Evolutionary conservation across 2,329 filamentous ascomycete species (phyloP), one percentile per base, ranked within the genome.

Genomic region (Botrytis paeoniae): DNA sequence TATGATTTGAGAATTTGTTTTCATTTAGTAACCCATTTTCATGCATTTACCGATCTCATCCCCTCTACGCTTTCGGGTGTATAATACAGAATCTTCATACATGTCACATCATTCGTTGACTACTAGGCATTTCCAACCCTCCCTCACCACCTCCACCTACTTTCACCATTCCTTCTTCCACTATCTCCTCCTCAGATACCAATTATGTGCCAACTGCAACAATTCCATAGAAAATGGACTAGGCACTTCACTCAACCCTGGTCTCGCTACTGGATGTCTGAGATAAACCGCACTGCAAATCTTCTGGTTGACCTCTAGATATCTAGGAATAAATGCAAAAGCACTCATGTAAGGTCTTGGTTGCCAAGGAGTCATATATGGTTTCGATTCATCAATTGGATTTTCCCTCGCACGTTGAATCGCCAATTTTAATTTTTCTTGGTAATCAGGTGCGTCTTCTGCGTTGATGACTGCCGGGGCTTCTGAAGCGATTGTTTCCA

Each of bases 261-360:
- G 91, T 74, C 95, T 88, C 39, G 94, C 96, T 61, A 98, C 95
- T 0, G 96, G 96, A 85, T 99, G 95, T 73, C 96, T 89, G 75
- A 99, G 85, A 82, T 99, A 99, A 59, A 99, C 94, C 18, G 96
- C 96, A 1, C 95, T 92, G 83, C 96, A 99, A 79, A 98, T 92
- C 80, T 95, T 97, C 83, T 97, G 96, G 86, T 98, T 98, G 78
- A 99, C 96, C 84, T 99, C 97, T 74, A 99, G 89, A 82, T 98
- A 99, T 71, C 93, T 87, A 18, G 96, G 96, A 77, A 99, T 94
- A 83, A 97, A 98, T 37, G 95, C 94, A 83, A 99, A 99, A 0
- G 95, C 91, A 69, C 89, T 87, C 93, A 99, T 97, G 83, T 89
- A 98, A 70, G 92, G 88, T 72, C 94, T 88, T 20, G 96, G 96